These are phyloP conservation scores for Diplodia scrobiculata DNA, from an alignment of 2,329 filamentous ascomycete genomes.

Conservation along the genomic window DNA sequence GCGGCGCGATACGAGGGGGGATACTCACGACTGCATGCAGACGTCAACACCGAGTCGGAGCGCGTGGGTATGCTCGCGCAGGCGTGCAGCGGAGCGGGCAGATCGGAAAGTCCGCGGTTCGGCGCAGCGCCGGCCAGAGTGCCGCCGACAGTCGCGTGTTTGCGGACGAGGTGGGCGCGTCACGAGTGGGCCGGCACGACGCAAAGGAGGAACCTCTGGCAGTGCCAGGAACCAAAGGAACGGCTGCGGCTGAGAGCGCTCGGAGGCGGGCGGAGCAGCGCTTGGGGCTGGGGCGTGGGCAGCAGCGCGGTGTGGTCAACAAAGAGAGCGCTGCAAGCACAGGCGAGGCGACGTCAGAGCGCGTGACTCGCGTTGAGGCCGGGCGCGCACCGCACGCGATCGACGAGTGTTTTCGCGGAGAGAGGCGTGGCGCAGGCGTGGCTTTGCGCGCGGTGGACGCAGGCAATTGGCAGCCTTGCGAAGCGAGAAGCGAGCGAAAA, in stretches of 20 bases:
- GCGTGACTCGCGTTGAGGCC: constrained; percentile 6
- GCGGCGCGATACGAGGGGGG: constrained; percentile 2
- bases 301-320: constrained; percentile 2
- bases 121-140: constrained; percentile 8
- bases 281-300: constrained; percentile 1
- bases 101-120: constrained; percentile 4
- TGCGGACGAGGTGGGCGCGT: constrained; percentile 5
- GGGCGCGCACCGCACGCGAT: constrained; percentile 1
- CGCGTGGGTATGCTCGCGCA: constrained; percentile 7
- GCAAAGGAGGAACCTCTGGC: neutral
- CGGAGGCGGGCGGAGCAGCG: neutral
- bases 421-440: neutral
- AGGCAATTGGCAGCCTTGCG: neutral
- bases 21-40: constrained; percentile 17
- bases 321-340: neutral
- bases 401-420: constrained; percentile 15
- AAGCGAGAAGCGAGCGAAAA: constrained; percentile 1
- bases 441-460: neutral
- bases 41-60: neutral
- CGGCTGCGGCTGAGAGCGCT: constrained; percentile 2
- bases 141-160: constrained; percentile 17
- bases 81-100: neutral
- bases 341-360: constrained; percentile 16
- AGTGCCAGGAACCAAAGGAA: neutral
- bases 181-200: constrained; percentile 9